These are phyloP conservation scores for Apiotrichum veenhuisii DNA, from an alignment of 1,284 basidiomycete species.

Conservation along the genomic window DNA sequence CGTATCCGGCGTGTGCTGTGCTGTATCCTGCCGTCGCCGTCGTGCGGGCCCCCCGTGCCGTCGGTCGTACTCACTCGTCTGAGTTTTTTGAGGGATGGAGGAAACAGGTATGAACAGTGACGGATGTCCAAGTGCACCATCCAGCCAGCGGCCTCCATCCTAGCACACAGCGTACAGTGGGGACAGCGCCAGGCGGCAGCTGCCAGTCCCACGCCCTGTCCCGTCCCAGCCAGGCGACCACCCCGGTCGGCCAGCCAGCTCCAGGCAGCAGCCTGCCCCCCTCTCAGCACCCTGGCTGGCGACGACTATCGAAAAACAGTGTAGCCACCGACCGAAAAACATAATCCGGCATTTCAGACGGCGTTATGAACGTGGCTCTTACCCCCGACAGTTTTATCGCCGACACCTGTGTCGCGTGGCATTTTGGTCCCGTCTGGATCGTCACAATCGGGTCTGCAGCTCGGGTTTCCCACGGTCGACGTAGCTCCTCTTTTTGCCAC, in stretches of 20 bases:
- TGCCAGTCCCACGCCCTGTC: background rate
- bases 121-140: constrained; percentile 1
- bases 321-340: too few relatives aligned
- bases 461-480: too few relatives aligned
- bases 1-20: too few relatives aligned
- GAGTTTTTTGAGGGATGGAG: constrained; percentile 16
- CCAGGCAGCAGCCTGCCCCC: background rate
- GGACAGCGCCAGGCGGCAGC: background rate
- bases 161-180: background rate
- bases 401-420: background rate
- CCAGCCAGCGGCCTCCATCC: background rate
- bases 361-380: background rate
- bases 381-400: background rate
- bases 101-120: background rate
- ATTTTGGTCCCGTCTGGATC: background rate
- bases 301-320: background rate
- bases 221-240: too few relatives aligned
- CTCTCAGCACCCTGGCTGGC: background rate
- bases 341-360: background rate
- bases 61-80: constrained; percentile 19
- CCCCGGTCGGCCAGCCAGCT: background rate
- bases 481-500: too few relatives aligned
- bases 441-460: too few relatives aligned
- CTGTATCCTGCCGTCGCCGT: background rate
- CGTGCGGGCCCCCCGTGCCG: background rate